Evolutionary conservation across 352 stramenopile genomes (phyloP).

Genomic region (Pythium rhizo-oryzae): DNA sequence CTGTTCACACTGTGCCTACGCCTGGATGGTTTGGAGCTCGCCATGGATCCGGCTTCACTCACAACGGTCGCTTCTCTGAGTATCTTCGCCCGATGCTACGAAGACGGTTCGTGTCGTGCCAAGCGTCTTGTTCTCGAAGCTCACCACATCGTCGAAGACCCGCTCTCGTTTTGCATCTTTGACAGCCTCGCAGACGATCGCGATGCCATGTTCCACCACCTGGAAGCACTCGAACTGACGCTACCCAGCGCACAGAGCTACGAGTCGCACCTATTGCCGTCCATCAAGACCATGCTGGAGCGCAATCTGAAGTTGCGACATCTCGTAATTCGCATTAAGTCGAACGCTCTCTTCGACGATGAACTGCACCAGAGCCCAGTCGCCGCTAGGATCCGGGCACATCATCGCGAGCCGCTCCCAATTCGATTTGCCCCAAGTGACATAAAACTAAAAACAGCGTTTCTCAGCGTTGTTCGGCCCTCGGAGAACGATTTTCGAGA

Average conservation of each 20-base stretch:
- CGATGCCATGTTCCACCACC: neutral
- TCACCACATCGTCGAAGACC: neutral
- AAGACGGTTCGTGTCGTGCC: neutral
- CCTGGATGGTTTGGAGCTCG: neutral
- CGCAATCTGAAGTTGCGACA: neutral
- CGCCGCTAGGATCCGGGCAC: neutral
- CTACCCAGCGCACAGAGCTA: neutral
- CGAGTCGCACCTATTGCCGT: neutral
- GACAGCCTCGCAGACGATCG: neutral
- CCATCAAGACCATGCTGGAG: neutral
- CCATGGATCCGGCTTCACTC: neutral
- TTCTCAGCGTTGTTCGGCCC: neutral
- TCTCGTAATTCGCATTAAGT: neutral
- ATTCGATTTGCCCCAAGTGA: neutral
- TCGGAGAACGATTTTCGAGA: neutral
- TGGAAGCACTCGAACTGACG: constrained; percentile 1
- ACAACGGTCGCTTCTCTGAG: neutral
- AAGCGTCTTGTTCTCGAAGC: neutral
- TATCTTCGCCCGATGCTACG: neutral
- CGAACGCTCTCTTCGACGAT: neutral
- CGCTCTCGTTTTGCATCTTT: neutral
- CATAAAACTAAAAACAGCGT: neutral
- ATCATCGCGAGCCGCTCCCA: neutral
- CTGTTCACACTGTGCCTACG: neutral
- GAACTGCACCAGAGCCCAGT: neutral